A percentile compares a stretch with the other conserved stretches of the same genome.
Evolutionary conservation across 1,284 basidiomycete species (phyloP).

Genomic region (Thelephora terrestris): DNA sequence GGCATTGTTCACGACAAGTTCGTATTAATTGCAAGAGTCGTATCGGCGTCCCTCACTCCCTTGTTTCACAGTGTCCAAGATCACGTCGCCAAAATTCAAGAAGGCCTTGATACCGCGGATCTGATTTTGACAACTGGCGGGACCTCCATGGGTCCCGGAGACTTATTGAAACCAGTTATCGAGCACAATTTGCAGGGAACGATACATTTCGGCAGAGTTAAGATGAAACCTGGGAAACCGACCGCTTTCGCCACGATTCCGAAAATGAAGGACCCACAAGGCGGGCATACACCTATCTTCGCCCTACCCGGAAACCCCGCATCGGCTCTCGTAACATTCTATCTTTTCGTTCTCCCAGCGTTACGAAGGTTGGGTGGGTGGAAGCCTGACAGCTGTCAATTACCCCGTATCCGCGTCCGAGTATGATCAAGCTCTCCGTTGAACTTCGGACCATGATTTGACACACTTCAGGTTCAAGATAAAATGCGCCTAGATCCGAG

Average conservation of each 20-base stretch:
- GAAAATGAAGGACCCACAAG: conserved; percentile 23
- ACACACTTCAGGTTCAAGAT: conserved; percentile 36
- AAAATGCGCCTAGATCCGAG: conserved; percentile 62
- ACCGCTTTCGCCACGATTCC: conserved; percentile 82
- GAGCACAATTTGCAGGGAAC: conserved; percentile 67
- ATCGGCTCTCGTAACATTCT: conserved; percentile 80
- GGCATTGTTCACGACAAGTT: conserved; percentile 74
- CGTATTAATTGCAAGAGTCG: conserved; percentile 12
- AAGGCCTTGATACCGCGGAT: conserved; percentile 57
- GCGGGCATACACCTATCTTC: conserved; percentile 46
- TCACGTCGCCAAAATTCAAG: conserved; percentile 48
- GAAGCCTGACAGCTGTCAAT: conserved; percentile 39
- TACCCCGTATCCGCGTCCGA: conserved; percentile 59
- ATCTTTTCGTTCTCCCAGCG: conserved; percentile 77
- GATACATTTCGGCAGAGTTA: conserved; percentile 72
- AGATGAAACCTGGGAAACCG: conserved; percentile 69
- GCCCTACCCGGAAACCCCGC: conserved; percentile 87
- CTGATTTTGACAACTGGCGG: conserved; percentile 80
- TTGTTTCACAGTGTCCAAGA: conserved; percentile 38
- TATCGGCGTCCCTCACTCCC: background rate
- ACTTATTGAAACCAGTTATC: conserved; percentile 81
- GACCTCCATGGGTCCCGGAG: conserved; percentile 83
- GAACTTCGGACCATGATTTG: background rate
- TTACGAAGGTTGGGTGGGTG: conserved; percentile 67
- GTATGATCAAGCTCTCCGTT: conserved; percentile 27